Evolutionary conservation across 129 eudicot genomes (phyloP), one percentile per base, ranked within the genome.

Genomic region (Lactuca sativa): DNA sequence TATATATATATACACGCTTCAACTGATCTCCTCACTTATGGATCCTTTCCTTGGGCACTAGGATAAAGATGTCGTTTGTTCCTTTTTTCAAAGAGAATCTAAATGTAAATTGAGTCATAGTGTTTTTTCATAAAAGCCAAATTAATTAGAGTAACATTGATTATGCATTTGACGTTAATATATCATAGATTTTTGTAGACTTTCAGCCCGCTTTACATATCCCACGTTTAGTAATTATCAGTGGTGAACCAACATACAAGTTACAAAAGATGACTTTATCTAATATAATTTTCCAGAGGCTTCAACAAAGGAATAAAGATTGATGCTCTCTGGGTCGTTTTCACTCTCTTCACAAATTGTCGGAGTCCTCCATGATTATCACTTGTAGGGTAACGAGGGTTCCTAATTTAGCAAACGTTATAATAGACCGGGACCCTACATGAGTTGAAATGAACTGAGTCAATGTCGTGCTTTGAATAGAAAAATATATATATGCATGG

Each of bases 301-400:
- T 59, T 59, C 47, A 49, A 14, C 10, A 14, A 14, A 49, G 49
- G 59, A 66, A 66, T 66, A 66, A 66, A 66, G 44, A n/a, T 66
- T 49, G 71, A 51, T 66, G 71, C 59, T 49, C 36, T 66, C 2
- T 49, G 30, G 59, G 71, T 66, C 71, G 47, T 32, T 66, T 49
- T 66, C 59, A 15, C n/a, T 31, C 41, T 66, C 71, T 49, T 66
- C 5, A 51, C 40, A 12, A 14, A 18, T 49, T 47, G 71, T 66
- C 59, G 59, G 71, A 66, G n/a, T 49, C 3, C 7, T 16, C 18
- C 52, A 49, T 47, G 43, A 47, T 30, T 59, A 44, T 33, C 12
- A 47, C 3, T 60, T 60, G 71, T 66, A 49, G 71, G 71, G 71
- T 49, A 47, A 32, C 9, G 30, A 32, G 21, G 44, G 65, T 9